Evolutionary conservation across 805 yeast genomes (phyloP).

Genomic region (Candida easanensis): DNA sequence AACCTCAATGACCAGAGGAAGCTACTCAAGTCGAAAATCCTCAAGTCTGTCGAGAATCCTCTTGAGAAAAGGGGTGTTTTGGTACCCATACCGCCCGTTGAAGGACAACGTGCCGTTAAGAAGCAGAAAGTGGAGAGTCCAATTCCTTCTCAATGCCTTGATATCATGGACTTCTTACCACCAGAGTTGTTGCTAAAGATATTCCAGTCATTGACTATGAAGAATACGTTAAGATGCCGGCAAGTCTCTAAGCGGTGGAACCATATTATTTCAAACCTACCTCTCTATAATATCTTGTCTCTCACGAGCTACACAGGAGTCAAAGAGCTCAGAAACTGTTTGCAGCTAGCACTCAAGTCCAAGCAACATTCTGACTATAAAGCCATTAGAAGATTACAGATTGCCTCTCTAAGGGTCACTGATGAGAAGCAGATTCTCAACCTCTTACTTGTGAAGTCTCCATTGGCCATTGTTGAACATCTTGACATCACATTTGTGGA

Average conservation of each 20-base stretch:
- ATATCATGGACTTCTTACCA: slow-evolving; percentile 4
- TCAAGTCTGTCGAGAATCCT: neutral
- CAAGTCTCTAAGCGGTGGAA: slow-evolving; percentile 21
- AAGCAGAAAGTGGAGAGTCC: neutral
- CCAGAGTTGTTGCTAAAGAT: slow-evolving; percentile 12
- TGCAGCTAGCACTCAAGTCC: slow-evolving; percentile 12
- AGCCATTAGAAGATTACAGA: slow-evolving; percentile 8
- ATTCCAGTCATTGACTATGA: slow-evolving; percentile 3
- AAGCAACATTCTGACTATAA: slow-evolving; percentile 5
- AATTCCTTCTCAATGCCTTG: neutral
- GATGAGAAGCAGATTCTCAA: slow-evolving; percentile 23
- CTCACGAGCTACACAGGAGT: slow-evolving; percentile 12
- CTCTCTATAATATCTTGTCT: slow-evolving; percentile 17
- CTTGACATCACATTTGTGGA: slow-evolving; percentile 19
- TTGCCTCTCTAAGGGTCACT: slow-evolving; percentile 17
- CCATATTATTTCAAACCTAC: slow-evolving; percentile 7
- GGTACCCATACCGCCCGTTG: slow-evolving; percentile 6
- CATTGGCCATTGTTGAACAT: slow-evolving; percentile 5
- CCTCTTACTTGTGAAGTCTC: slow-evolving; percentile 8
- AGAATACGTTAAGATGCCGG: slow-evolving; percentile 9
- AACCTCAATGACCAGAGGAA: slow-evolving; percentile 12
- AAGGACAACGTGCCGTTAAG: neutral
- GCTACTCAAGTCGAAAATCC: neutral
- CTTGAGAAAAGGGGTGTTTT: slow-evolving; percentile 5
- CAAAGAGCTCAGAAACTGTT: slow-evolving; percentile 20